Evolutionary conservation across 345 rosid species (phyloP), one percentile per base, ranked within the genome.

Genomic region (Adansonia digitata): DNA sequence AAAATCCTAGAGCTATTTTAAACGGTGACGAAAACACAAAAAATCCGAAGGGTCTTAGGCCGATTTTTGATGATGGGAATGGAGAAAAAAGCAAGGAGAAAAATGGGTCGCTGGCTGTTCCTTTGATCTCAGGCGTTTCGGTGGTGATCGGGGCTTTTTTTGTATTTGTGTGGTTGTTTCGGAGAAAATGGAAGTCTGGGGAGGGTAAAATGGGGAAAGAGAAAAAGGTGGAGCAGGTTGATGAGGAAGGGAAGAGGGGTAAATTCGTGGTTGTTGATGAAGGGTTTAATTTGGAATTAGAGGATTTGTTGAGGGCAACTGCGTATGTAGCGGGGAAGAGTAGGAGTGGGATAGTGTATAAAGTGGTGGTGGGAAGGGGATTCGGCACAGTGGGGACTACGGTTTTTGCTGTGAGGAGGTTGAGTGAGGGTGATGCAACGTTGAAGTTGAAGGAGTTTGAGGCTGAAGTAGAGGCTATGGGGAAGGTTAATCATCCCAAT

Each of bases 271-370:
- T 87, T 65, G 65, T 92, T 0, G 98, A 91, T 42, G 98, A 91
- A 63, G 95, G 94, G 64, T 92, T 94, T 67, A 82, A 83, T 81
- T 62, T 94, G 72, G 98, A 92, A 48, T 81, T 94, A 2, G 97
- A 94, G 82, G 98, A 91, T 81, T 70, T 94, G 85, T 71, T 94
- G 77, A 91, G 98, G 85, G 97, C 98, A 5, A 91, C 98, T 0
- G 98, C 98, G 5, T 90, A 85, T 76, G 98, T 94, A 61, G 89
- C 90, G 24, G 98, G 97, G 45, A 94, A 94, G 76, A 85, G 96
- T 59, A 84, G 91, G 83, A 86, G 90, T 56, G 98, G 98, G 69
- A 92, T 94, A 0, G 89, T 94, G 71, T 94, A 94, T 76, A 94
- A 83, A 82, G 99, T 95, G 26, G 91, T 88, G 1, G 82, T 84